Percentiles rank a stretch among this genome's conserved stretches.
These are phyloP conservation scores for Paratinospora sagittata DNA, from an alignment of 164 flowering plant species.

Conservation along the genomic window DNA sequence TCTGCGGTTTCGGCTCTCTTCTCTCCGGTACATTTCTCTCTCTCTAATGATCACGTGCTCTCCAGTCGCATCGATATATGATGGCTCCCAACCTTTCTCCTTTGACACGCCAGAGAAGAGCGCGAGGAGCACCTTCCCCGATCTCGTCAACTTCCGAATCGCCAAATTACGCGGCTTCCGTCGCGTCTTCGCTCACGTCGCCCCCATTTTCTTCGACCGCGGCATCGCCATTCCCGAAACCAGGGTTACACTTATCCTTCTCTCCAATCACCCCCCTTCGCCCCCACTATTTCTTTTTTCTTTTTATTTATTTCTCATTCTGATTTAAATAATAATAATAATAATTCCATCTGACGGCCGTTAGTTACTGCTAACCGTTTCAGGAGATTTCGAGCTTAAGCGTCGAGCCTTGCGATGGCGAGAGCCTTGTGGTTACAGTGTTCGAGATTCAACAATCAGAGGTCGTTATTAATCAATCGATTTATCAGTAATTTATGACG, in stretches of 20 bases:
- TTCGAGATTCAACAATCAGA: conserved; percentile 73
- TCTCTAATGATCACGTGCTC: not conserved
- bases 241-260: conserved; percentile 23
- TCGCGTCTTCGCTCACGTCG: conserved; percentile 74
- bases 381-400: conserved; percentile 96
- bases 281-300: no score
- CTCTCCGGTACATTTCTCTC: conserved; percentile 59
- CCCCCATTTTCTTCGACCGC: conserved; percentile 89
- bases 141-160: conserved; percentile 68
- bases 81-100: not conserved
- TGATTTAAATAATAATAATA: not conserved
- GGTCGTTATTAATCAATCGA: conserved; percentile 30
- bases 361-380: no score
- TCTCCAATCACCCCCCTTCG: not conserved
- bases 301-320: no score
- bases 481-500: not conserved
- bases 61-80: not conserved
- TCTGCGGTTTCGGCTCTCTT: conserved; percentile 95
- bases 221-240: conserved; percentile 80
- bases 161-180: conserved; percentile 72
- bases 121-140: conserved; percentile 87
- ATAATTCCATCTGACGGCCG: no score
- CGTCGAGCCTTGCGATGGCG: conserved; percentile 89
- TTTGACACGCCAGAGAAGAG: conserved; percentile 62
- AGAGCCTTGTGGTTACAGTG: conserved; percentile 67